phyloP scores from a whole-genome alignment of 1,284 basidiomycete genomes.

The Fistulina hepatica region DNA sequence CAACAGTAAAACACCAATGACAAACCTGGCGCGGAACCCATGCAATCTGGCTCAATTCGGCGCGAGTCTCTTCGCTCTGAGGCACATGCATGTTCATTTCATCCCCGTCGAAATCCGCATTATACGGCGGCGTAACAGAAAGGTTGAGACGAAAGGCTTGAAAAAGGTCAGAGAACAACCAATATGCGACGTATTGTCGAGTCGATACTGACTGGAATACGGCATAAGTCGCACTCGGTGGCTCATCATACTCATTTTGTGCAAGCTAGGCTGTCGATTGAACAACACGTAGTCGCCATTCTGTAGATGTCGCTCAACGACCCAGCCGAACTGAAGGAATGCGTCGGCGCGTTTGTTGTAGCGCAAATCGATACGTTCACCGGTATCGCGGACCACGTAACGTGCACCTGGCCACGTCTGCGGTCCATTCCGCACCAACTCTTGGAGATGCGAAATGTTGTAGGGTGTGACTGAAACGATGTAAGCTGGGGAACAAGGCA shows the following conservation, averaged over 20 bases:
- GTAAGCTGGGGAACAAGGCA: conserved; percentile 2
- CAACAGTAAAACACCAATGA: conserved; percentile 5
- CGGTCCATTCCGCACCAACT: conserved; percentile 94
- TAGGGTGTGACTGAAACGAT: conserved; percentile 79
- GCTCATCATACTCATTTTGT: conserved; percentile 99
- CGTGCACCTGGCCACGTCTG: conserved; percentile 93
- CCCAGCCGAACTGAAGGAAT: conserved; percentile 97
- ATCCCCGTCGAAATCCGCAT: conserved; percentile 98
- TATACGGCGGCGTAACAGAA: conserved; percentile 89
- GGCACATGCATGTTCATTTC: conserved; percentile 99
- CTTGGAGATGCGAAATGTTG: conserved; percentile 91
- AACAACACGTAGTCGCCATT: conserved; percentile 98
- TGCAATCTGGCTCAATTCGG: conserved; percentile 94
- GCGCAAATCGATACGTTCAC: conserved; percentile 94
- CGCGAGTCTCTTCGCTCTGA: conserved; percentile 98
- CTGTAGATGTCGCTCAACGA: conserved; percentile 95
- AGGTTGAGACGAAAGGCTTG: conserved; percentile 92
- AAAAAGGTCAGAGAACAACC: conserved; percentile 21
- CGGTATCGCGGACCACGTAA: conserved; percentile 96
- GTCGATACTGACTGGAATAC: conserved; percentile 84
- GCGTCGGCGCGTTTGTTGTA: conserved; percentile 98
- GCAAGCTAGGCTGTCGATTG: conserved; percentile 96
- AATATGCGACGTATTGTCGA: conserved; percentile 8
- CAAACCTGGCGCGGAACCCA: conserved; percentile 95
- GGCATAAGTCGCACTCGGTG: conserved; percentile 97